Base-by-base conservation (phyloP, 2,329 filamentous ascomycete genomes). In the Anthostomella pinea region DNA sequence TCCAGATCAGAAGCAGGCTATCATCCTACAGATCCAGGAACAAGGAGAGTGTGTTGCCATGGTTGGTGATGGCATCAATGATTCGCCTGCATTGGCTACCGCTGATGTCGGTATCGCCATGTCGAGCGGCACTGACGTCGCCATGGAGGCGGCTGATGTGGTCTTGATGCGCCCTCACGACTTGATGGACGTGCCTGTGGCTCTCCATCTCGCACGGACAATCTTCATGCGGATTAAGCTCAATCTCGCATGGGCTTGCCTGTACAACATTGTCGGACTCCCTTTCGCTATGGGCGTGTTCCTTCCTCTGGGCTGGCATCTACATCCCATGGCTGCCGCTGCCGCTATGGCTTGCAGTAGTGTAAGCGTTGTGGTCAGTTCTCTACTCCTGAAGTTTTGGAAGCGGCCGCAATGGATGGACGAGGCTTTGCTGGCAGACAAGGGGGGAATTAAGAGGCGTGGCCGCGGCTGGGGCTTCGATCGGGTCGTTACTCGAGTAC, bases 1-100 rank as follows among this genome's bases (percentile, higher is more conserved):
- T 4, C 93, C 93, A 0, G 83, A 88, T 46, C 86, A 95, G 66
- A 98, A 98, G 61, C 90, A 94, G 60, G 71, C 76, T 18, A 94
- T 97, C 50, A 75, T 98, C 52, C 77, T 80, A 32, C 69, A 83
- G 35, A 75, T 97, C 13, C 88, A 96, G 65, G 69, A 73, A 0
- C 64, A 72, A 33, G 88, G 88, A 43, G 78, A 89, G 52, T 72
- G 85, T 32, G 87, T 97, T 17, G 93, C 87, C 50, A 98, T 98
- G 93, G 90, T 97, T 10, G 90, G 93, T 34, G 93, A 98, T 62
- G 93, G 93, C 26, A 96, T 98, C 75, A 98, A 98, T 64, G 93
- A 98, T 68, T 95, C 89, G 0, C 93, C 93, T 0, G 93, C 93
- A 1, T 79, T 98, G 8, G 93, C 89, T 1, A 95, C 89, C 1